phyloP scores from a whole-genome alignment of 768 basidiomycete genomes.

The Podaxis rugospora region DNA sequence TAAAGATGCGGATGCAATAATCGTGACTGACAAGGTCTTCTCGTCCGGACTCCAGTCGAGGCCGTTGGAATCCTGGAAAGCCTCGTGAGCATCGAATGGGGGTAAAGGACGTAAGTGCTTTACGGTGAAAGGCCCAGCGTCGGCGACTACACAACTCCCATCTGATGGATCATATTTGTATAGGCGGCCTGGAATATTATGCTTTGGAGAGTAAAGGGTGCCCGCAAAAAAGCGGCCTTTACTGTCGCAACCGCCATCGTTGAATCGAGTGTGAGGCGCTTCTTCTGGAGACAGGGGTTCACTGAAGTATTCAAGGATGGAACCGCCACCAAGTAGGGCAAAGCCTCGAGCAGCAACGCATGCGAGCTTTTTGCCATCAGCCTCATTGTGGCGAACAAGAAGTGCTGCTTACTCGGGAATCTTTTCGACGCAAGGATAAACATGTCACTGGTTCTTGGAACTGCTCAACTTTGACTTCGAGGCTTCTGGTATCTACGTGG shows the following conservation, averaged over 20 bases:
- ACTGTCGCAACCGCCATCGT: conserved; percentile 67
- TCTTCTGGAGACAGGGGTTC: conserved; percentile 45
- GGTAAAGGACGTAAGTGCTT: conserved; percentile 10
- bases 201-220: conserved; percentile 49
- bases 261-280: conserved; percentile 50
- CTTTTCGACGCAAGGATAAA: conserved; percentile 45
- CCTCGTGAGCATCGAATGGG: conserved; percentile 5
- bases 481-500: conserved; percentile 41
- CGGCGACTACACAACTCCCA: conserved; percentile 44
- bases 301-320: conserved; percentile 43
- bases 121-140: conserved; percentile 66
- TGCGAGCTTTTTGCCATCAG: conserved; percentile 38
- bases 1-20: conserved; percentile 2
- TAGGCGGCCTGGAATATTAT: conserved; percentile 49
- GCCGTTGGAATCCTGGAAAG: conserved; percentile 54
- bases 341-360: conserved; percentile 57
- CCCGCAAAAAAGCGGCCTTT: conserved; percentile 65
- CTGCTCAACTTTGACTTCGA: conserved; percentile 38
- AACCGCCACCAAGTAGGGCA: conserved; percentile 41
- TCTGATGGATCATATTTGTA: conserved; percentile 54
- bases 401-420: conserved; percentile 36
- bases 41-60: conserved; percentile 62
- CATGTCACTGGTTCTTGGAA: conserved; percentile 56
- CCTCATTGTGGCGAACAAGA: conserved; percentile 4
- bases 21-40: conserved; percentile 46